Percentiles rank a stretch among this genome's conserved stretches.
Conservation (phyloP, 495 filamentous ascomycete genomes). For the Daldinia grandis region DNA sequence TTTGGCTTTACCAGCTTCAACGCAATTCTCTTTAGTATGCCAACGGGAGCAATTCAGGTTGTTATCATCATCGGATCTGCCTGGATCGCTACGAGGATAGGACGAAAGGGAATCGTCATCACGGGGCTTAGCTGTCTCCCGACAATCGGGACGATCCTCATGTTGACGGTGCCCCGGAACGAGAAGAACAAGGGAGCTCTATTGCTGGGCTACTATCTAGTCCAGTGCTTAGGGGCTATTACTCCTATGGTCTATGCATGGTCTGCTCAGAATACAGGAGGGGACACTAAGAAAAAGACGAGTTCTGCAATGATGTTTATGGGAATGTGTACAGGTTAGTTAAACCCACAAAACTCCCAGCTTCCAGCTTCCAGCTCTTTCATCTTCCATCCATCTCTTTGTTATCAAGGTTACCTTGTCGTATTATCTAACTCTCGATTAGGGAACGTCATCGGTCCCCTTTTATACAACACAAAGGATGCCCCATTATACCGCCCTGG, state of each 20-base stretch:
- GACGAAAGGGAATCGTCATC: constrained; percentile 66
- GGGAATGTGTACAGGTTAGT: constrained; percentile 61
- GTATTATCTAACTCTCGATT: constrained; percentile 4
- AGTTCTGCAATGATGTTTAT: constrained; percentile 68
- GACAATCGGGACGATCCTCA: constrained; percentile 58
- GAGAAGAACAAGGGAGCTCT: constrained; percentile 54
- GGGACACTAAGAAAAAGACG: constrained; percentile 73
- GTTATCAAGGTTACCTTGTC: neutral
- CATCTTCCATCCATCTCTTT: neutral
- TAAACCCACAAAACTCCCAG: neutral
- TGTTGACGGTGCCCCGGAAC: constrained; percentile 65
- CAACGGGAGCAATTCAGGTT: constrained; percentile 64
- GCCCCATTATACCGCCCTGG: constrained; percentile 66
- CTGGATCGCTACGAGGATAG: constrained; percentile 56
- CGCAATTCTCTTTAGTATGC: constrained; percentile 72
- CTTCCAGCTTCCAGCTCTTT: neutral
- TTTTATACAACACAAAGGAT: constrained; percentile 67
- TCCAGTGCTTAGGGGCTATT: constrained; percentile 51
- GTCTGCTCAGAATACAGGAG: constrained; percentile 71
- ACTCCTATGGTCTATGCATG: constrained; percentile 72
- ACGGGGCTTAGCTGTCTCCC: constrained; percentile 64
- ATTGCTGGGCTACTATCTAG: constrained; percentile 53
- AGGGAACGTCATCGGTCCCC: constrained; percentile 68
- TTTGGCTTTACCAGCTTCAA: constrained; percentile 68
- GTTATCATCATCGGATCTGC: constrained; percentile 54